Base-by-base conservation (phyloP, 345 rosid species). In the Eutrema heterophyllum region DNA sequence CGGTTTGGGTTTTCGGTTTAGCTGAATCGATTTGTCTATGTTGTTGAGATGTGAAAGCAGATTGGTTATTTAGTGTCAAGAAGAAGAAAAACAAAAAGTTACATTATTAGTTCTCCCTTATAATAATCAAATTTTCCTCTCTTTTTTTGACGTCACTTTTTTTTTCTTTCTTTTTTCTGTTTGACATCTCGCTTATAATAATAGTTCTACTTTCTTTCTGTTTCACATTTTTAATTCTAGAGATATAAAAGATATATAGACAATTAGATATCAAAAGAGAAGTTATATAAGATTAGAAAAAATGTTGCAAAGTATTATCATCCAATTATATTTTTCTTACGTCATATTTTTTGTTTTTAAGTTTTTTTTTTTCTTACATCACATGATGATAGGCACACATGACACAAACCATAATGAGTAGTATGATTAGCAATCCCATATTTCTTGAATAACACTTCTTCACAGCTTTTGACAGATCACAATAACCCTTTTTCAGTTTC, bases 401-500 rank as follows among this genome's bases (percentile, higher is more conserved):
- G 75, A 46, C 60, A 36, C 38, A 46, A 27, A 35, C 44, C 29
- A 76, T 76, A 38, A 75, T 68, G 79, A 61, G 1, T 33, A 59
- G 68, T 68, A 61, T 75, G 64, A 75, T 75, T 70, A 16, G 41
- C 38, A 52, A 71, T 77, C 64, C 10, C 16, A 70, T 27, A 13
- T 77, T 56, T 52, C 80, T 77, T 77, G 35, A 10, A 71, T 12
- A 30, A 49, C 76, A 77, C 77, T 71, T 49, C 80, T 71, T 65
- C 76, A 50, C 56, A 71, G 72, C 80, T 63, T 76, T 44, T 75
- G 70, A 76, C 71, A 30, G 55, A 3, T 50, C 68, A 65, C 61
- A 11, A 21, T 63, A 29, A 4, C 12, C 29, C 7, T 24, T 51
- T 64, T 68, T 52, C 38, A 67, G 58, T 26, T 15, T 62, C 68